Evolutionary conservation across 2,329 filamentous ascomycete genomes (phyloP).

Genomic region (Colletotrichum musae): DNA sequence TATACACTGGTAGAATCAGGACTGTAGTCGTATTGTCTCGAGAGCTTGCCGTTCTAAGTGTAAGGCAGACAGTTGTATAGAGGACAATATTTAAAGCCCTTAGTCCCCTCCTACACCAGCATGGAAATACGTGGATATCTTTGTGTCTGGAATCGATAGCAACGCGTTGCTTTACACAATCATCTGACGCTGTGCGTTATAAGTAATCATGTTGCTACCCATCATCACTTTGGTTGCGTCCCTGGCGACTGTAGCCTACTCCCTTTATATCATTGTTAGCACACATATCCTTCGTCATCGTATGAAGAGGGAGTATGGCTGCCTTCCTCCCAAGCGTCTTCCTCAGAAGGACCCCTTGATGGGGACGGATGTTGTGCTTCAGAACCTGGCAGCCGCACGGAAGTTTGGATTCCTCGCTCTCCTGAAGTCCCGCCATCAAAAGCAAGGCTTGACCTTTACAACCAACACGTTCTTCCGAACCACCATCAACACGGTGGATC

Average conservation of each 20-base stretch:
- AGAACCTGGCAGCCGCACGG: constrained; percentile 24
- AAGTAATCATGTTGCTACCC: constrained; percentile 19
- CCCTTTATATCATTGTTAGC: constrained; percentile 21
- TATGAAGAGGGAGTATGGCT: constrained; percentile 28
- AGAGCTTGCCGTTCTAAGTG: too few relatives aligned
- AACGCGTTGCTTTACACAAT: background rate
- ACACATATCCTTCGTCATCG: constrained; percentile 28
- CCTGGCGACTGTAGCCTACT: constrained; percentile 19
- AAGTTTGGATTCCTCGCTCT: constrained; percentile 26
- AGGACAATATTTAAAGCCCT: too few relatives aligned
- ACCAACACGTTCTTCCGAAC: constrained; percentile 27
- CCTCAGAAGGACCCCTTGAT: constrained; percentile 27
- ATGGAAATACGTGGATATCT: too few relatives aligned
- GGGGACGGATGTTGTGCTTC: constrained; percentile 21
- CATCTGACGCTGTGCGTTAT: constrained; percentile 3
- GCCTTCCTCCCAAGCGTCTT: constrained; percentile 22
- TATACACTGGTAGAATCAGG: too few relatives aligned
- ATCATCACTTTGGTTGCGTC: constrained; percentile 19
- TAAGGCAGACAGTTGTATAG: too few relatives aligned
- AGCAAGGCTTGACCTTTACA: constrained; percentile 27
- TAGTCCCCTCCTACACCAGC: too few relatives aligned
- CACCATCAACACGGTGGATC: constrained; percentile 54
- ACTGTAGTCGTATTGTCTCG: too few relatives aligned
- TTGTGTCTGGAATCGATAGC: background rate
- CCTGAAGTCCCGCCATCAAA: constrained; percentile 16